Conservation (phyloP, 768 basidiomycete genomes). For the Rhizopogon roseolus region DNA sequence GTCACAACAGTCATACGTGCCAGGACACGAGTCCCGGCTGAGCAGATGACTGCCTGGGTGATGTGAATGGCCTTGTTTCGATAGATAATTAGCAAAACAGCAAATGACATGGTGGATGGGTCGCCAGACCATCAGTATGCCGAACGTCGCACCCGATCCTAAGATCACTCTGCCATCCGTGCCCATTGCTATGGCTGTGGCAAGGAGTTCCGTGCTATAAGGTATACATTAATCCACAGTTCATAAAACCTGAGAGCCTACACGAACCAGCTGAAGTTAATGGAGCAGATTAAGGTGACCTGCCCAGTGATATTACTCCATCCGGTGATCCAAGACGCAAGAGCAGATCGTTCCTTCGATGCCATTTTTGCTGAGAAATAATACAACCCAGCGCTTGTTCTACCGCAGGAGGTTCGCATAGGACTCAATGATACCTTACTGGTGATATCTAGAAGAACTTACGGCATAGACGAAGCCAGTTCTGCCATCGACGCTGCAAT, state of each 20-base stretch:
- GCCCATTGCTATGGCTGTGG: conserved; percentile 16
- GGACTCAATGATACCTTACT: background rate
- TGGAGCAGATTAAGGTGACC: conserved; percentile 21
- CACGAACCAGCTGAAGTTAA: conserved; percentile 16
- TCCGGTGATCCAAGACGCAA: conserved; percentile 24
- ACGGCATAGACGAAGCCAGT: conserved; percentile 17
- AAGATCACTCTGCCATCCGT: conserved; percentile 17
- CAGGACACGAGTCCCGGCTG: conserved; percentile 14
- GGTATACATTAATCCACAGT: background rate
- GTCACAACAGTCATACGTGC: conserved; percentile 17
- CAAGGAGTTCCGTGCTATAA: conserved; percentile 14
- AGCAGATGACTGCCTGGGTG: conserved; percentile 16
- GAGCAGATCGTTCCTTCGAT: conserved; percentile 16
- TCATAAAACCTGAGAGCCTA: background rate
- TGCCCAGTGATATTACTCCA: conserved; percentile 25
- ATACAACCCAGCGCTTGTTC: conserved; percentile 22
- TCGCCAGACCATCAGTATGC: conserved; percentile 11
- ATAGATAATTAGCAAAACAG: background rate
- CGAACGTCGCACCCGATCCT: conserved; percentile 14
- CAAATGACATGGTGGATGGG: background rate
- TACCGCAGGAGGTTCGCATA: background rate
- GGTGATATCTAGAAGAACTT: background rate
- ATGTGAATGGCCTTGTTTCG: conserved; percentile 8
- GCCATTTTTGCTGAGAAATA: conserved; percentile 25
- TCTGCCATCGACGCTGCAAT: conserved; percentile 17